Base-by-base conservation (phyloP, 441 rosid genomes). In the Omphalea diandra region DNA sequence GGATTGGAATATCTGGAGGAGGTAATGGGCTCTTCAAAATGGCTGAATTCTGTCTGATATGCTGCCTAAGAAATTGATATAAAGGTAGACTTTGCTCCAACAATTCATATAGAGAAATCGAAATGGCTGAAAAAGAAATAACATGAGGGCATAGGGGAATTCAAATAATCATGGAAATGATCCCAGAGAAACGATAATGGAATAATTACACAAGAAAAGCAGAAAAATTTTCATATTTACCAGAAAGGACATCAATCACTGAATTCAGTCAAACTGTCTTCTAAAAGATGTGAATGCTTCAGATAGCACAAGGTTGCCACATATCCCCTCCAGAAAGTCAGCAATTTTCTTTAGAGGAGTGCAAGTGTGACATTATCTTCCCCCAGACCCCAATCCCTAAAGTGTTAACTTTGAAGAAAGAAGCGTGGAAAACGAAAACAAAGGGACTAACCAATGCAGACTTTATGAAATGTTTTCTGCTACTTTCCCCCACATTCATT, bases 1-100 rank as follows among this genome's bases (percentile, higher is more conserved):
- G 96, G 74, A 90, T 89, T 5, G 97, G 96, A 80, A 93, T 85
- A 76, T 82, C 83, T 12, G 93, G 96, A 68, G 79, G 80, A 69
- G 88, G 81, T 52, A 83, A 72, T 11, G 83, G 80, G 65, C 77
- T 73, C 72, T 80, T 83, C 71, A 83, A 68, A 65, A 90, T 89
- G 72, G 76, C 70, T 26, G 88, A 72, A 33, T 78, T 72, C 55
- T 14, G 76, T 78, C 71, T 83, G 70, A 82, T 90, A 6, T 80
- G 83, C 73, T 81, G 82, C 81, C 84, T 84, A 50, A 88, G 91
- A 77, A 84, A 43, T 82, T 89, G 86, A 86, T 90, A 93, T 60
- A 93, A 84, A 17, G 97, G 98, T 71, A 88, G 69, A 81, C 80
- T 82, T 85, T 84, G 89, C 83, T 93, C 95, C 86, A 93, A 75